Conservation (phyloP, 1,284 basidiomycete genomes). For the Acaromyces ingoldii region DNA sequence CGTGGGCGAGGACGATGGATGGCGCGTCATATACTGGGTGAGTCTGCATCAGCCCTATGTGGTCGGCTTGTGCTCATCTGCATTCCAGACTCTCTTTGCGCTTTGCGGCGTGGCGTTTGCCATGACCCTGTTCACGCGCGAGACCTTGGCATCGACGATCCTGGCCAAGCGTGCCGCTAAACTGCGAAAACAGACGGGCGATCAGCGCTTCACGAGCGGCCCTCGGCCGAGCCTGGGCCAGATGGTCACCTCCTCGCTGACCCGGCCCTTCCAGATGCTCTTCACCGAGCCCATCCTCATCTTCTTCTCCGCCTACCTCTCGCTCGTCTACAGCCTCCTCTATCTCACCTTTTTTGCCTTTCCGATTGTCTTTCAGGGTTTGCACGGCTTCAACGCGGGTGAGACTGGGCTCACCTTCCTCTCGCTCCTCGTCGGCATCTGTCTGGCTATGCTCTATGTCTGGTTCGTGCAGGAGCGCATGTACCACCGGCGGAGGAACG, state of each 20-base stretch:
- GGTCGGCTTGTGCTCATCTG: neutral
- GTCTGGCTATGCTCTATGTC: neutral
- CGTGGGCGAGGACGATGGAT: constrained; percentile 1
- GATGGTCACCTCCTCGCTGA: too few relatives aligned
- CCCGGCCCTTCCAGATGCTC: neutral
- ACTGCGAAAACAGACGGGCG: neutral
- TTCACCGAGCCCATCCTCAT: constrained; percentile 4
- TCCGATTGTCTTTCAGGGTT: constrained; percentile 55
- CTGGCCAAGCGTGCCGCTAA: neutral
- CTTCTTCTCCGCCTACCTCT: constrained; percentile 7
- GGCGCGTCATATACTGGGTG: too few relatives aligned
- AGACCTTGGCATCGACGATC: neutral
- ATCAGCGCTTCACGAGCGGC: neutral
- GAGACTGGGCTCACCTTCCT: constrained; percentile 56
- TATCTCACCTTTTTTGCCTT: constrained; percentile 47
- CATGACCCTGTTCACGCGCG: neutral
- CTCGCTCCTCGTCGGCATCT: constrained; percentile 52
- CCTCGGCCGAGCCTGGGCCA: too few relatives aligned
- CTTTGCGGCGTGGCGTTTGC: neutral
- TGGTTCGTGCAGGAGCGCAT: neutral
- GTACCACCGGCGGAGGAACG: neutral
- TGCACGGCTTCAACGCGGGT: constrained; percentile 56
- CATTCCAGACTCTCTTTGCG: neutral
- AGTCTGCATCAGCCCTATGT: neutral
- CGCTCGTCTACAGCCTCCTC: constrained; percentile 25